Evolutionary conservation across 192 early-diverging fungal species (phyloP).

Genomic region (Mortierella alpina): DNA sequence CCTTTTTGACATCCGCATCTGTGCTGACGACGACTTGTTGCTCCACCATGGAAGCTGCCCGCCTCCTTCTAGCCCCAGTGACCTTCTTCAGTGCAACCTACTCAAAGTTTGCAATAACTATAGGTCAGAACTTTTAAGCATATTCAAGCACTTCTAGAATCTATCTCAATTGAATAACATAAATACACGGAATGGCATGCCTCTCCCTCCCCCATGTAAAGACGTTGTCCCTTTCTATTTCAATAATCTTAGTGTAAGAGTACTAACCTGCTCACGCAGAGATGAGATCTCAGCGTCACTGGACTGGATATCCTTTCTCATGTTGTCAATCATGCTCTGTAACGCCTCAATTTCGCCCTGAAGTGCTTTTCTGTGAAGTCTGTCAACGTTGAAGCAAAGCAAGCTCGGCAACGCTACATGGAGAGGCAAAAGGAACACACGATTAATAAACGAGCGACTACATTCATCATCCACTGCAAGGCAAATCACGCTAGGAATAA

Average conservation of each 20-base stretch:
- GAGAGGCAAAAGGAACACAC: not conserved
- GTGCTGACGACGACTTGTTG: conserved; percentile 30
- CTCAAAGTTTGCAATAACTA: not conserved
- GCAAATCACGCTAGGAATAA: too few relatives aligned
- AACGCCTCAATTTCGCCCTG: conserved; percentile 52
- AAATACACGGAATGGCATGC: not conserved
- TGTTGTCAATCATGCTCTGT: conserved; percentile 48
- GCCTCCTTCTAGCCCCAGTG: conserved; percentile 37
- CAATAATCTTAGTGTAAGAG: not conserved
- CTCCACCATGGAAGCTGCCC: conserved; percentile 50
- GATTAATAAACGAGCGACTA: not conserved
- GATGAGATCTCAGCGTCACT: conserved; percentile 54
- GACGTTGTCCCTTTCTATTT: not conserved
- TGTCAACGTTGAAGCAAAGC: conserved; percentile 66
- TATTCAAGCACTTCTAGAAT: not conserved
- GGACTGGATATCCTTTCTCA: conserved; percentile 46
- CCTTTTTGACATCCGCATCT: conserved; percentile 23
- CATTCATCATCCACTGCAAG: not conserved
- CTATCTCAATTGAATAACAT: not conserved
- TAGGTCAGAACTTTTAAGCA: not conserved
- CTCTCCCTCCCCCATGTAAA: not conserved
- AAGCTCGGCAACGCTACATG: conserved; percentile 64
- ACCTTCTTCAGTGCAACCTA: conserved; percentile 52
- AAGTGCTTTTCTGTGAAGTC: conserved; percentile 53
- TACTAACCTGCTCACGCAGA: conserved; percentile 38